A percentile compares a stretch with the other conserved stretches of the same genome.
Conservation (phyloP, 495 filamentous ascomycete species). For the Penicillium dipodomyicola region DNA sequence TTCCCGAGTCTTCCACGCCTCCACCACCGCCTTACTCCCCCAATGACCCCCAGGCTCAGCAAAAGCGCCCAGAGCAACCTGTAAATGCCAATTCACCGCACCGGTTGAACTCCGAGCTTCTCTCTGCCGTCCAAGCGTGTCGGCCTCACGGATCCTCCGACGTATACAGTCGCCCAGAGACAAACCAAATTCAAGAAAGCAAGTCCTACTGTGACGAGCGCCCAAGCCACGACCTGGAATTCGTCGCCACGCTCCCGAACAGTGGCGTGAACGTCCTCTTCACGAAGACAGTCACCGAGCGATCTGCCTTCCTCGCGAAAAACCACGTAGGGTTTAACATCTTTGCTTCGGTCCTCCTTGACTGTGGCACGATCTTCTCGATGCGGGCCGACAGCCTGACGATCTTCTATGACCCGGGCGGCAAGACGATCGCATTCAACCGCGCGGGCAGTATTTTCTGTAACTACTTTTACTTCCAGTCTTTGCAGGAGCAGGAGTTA, state of each 20-base stretch:
- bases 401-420: conserved; percentile 79
- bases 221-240: conserved; percentile 75
- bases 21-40: conserved; percentile 47
- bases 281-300: conserved; percentile 49
- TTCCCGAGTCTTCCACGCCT: conserved; percentile 27
- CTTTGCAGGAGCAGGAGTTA: conserved; percentile 61
- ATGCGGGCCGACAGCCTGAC: conserved; percentile 62
- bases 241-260: conserved; percentile 62
- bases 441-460: conserved; percentile 82
- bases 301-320: conserved; percentile 56
- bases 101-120: conserved; percentile 57
- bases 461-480: conserved; percentile 83
- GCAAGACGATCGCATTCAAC: conserved; percentile 92
- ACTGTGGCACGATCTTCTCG: conserved; percentile 67
- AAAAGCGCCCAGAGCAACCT: conserved; percentile 35
- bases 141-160: conserved; percentile 71
- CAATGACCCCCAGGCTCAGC: conserved; percentile 35
- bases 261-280: conserved; percentile 73
- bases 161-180: conserved; percentile 67
- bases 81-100: conserved; percentile 48
- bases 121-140: conserved; percentile 78
- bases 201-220: conserved; percentile 85
- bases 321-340: conserved; percentile 62
- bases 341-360: conserved; percentile 69
- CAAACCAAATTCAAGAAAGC: conserved; percentile 75